Evolutionary conservation across 73 alveolate species (phyloP).

Genomic region (Blepharisma stoltei): DNA sequence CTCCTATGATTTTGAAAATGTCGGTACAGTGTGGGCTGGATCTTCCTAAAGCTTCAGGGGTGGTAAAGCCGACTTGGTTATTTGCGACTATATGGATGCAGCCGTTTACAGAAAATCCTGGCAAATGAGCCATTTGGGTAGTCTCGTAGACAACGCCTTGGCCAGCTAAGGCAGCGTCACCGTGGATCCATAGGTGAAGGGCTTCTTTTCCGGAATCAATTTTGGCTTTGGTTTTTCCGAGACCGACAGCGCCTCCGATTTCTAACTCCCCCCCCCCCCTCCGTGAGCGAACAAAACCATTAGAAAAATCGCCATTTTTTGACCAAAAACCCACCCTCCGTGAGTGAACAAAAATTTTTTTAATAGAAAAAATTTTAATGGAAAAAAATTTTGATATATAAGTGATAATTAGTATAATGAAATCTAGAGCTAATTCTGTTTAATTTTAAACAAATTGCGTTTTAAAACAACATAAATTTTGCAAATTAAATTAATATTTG

Average conservation of each 20-base stretch:
- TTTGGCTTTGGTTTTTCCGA: constrained; percentile 84
- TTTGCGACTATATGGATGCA: constrained; percentile 75
- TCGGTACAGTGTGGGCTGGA: constrained; percentile 60
- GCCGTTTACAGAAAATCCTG: constrained; percentile 60
- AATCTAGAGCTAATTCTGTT: too few relatives aligned
- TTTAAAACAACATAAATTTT: too few relatives aligned
- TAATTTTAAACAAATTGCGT: too few relatives aligned
- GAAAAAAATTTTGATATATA: too few relatives aligned
- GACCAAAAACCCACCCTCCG: too few relatives aligned
- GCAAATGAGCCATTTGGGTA: constrained; percentile 50
- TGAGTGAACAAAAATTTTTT: too few relatives aligned
- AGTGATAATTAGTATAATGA: too few relatives aligned
- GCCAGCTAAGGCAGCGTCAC: constrained; percentile 93
- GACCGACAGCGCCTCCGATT: constrained; percentile 67
- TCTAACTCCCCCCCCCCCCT: too few relatives aligned
- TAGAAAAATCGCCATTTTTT: too few relatives aligned
- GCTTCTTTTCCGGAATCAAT: constrained; percentile 41
- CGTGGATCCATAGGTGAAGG: constrained; percentile 73
- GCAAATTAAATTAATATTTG: too few relatives aligned
- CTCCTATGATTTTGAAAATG: constrained; percentile 49
- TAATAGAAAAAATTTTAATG: too few relatives aligned
- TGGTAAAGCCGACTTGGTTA: constrained; percentile 90
- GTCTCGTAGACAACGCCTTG: constrained; percentile 85
- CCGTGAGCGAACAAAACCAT: too few relatives aligned
- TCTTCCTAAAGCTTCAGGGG: constrained; percentile 62